Conservation (phyloP, 768 basidiomycete genomes). For the Chalciporus piperatus region DNA sequence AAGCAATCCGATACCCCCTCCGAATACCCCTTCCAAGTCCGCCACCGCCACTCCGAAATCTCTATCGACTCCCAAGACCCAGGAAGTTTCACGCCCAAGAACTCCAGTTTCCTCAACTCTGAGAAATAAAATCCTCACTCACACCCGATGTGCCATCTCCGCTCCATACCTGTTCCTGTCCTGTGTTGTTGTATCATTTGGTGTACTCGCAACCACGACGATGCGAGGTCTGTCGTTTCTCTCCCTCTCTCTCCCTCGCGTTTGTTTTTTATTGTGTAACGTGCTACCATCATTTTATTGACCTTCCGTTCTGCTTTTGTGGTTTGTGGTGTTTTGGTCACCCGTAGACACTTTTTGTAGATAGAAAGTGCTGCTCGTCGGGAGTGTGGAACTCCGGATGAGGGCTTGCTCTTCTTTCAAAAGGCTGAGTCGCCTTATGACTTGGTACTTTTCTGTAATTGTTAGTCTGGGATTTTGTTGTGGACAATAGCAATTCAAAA, state of each 20-base stretch:
- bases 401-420: not conserved
- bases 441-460: not conserved
- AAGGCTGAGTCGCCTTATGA: not conserved
- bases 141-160: not conserved
- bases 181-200: conserved; percentile 5
- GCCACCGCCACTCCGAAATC: conserved; percentile 30
- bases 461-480: not conserved
- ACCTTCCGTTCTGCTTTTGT: not conserved
- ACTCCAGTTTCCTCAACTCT: conserved; percentile 25
- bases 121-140: conserved; percentile 22
- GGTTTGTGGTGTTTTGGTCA: not conserved
- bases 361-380: not conserved
- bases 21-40: conserved; percentile 32
- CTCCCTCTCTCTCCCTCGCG: not conserved
- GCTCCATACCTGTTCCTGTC: not conserved
- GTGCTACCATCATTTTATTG: not conserved
- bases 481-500: not conserved
- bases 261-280: conserved; percentile 29
- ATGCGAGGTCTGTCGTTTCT: conserved; percentile 17
- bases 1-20: conserved; percentile 1
- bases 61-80: conserved; percentile 34
- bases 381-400: not conserved
- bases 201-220: conserved; percentile 13
- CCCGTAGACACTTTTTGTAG: not conserved
- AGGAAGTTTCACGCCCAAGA: conserved; percentile 21